phyloP scores from a whole-genome alignment of 2,329 filamentous ascomycete species.

The Trichoderma sp. region DNA sequence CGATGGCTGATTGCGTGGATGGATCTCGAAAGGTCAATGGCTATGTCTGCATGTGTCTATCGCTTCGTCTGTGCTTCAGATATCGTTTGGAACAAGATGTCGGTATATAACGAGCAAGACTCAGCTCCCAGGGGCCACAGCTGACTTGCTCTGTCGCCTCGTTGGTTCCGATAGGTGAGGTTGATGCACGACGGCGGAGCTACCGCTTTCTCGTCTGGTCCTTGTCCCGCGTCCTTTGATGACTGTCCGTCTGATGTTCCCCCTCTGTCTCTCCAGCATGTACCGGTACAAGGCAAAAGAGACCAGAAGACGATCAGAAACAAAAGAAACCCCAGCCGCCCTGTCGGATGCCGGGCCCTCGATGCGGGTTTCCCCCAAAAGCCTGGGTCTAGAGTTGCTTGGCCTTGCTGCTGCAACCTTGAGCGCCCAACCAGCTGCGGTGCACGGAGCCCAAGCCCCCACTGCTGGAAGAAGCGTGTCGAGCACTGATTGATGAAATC shows the following conservation, averaged over 20 bases:
- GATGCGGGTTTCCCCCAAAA: neutral
- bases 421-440: slow-evolving; percentile 16
- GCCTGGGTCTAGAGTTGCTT: neutral
- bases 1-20: neutral
- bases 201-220: neutral
- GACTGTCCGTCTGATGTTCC: neutral
- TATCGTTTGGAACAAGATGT: neutral
- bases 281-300: neutral
- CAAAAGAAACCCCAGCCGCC: neutral
- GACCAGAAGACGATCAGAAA: slow-evolving; percentile 4
- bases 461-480: slow-evolving; percentile 12
- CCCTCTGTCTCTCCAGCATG: neutral
- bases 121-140: slow-evolving; percentile 7
- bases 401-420: neutral
- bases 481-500: slow-evolving; percentile 20
- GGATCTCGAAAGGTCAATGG: neutral
- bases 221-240: neutral
- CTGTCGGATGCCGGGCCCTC: slow-evolving; percentile 13
- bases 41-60: neutral
- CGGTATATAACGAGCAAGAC: slow-evolving; percentile 10
- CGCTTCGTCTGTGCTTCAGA: neutral
- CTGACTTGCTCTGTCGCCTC: slow-evolving; percentile 11
- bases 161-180: slow-evolving; percentile 11
- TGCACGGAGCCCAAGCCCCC: slow-evolving; percentile 14
- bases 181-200: slow-evolving; percentile 4